Conservation (phyloP, 371 early-diverging fungal species). For the Rhizopus microsporus region DNA sequence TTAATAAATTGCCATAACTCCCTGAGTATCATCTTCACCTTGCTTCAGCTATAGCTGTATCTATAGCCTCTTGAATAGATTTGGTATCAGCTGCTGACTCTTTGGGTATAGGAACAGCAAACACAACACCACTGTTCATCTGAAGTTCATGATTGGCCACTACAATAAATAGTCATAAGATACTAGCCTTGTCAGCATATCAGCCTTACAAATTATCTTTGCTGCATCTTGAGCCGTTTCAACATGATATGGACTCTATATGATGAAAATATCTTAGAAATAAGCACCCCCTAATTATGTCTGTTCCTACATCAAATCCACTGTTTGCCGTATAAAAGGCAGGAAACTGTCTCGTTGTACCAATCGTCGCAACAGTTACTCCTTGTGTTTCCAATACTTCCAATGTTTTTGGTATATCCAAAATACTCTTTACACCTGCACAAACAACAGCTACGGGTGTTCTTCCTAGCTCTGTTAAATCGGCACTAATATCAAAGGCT, state of each 20-base stretch:
- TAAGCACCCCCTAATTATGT: background rate
- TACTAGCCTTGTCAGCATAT: background rate
- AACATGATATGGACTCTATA: slow-evolving; percentile 66
- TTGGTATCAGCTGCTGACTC: slow-evolving; percentile 64
- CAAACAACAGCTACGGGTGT: slow-evolving; percentile 94
- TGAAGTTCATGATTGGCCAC: slow-evolving; percentile 68
- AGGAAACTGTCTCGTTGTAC: slow-evolving; percentile 72
- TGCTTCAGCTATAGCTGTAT: slow-evolving; percentile 70
- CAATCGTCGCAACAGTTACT: slow-evolving; percentile 84
- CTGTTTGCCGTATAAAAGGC: slow-evolving; percentile 86
- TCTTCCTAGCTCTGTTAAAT: slow-evolving; percentile 88
- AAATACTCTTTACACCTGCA: slow-evolving; percentile 91
- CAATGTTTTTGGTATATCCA: slow-evolving; percentile 88
- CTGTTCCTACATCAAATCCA: slow-evolving; percentile 57
- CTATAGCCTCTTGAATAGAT: slow-evolving; percentile 70
- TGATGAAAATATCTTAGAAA: background rate
- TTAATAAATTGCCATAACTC: background rate
- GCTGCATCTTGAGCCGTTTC: slow-evolving; percentile 68
- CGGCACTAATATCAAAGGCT: slow-evolving; percentile 90
- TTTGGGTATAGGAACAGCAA: slow-evolving; percentile 89
- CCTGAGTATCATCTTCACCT: slow-evolving; percentile 26
- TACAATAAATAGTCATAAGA: slow-evolving; percentile 15
- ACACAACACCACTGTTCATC: slow-evolving; percentile 78
- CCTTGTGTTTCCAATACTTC: slow-evolving; percentile 95
- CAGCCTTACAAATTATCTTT: slow-evolving; percentile 53